phyloP scores from a whole-genome alignment of 2,329 filamentous ascomycete genomes.

The Colletotrichum camelliae region DNA sequence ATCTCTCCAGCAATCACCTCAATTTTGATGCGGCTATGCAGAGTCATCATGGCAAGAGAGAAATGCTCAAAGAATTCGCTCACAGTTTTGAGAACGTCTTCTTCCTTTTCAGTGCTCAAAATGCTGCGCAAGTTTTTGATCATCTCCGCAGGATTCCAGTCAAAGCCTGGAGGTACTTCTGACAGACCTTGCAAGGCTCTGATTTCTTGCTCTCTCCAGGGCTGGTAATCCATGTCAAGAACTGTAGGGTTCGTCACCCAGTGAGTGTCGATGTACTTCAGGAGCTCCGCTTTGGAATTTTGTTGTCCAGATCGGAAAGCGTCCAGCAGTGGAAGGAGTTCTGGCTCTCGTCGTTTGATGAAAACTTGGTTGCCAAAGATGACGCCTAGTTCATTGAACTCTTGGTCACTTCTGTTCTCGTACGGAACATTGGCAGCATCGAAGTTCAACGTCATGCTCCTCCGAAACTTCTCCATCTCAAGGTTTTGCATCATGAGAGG shows the following conservation, averaged over 20 bases:
- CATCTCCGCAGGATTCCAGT: not conserved
- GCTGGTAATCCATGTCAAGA: conserved; percentile 24
- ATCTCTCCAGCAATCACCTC: conserved; percentile 35
- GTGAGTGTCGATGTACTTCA: conserved; percentile 17
- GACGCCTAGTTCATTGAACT: not conserved
- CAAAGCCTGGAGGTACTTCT: not conserved
- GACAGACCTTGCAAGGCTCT: not conserved
- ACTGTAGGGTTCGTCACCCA: conserved; percentile 24
- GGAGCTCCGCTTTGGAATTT: conserved; percentile 1
- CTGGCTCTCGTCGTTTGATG: not conserved
- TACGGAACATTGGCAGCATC: not conserved
- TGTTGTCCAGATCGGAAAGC: not conserved
- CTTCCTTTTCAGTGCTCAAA: not conserved
- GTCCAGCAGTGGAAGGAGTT: not conserved
- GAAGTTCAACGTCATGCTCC: not conserved
- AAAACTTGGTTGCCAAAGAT: not conserved
- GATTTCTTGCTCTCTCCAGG: not conserved
- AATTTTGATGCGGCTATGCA: conserved; percentile 11
- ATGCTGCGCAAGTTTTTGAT: not conserved
- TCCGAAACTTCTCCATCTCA: not conserved
- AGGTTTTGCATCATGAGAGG: not conserved
- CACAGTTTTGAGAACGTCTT: not conserved
- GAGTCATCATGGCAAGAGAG: not conserved
- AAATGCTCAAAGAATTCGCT: conserved; percentile 1
- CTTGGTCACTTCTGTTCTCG: not conserved